phyloP scores from a whole-genome alignment of 441 rosid genomes.

The Gossypium davidsonii region DNA sequence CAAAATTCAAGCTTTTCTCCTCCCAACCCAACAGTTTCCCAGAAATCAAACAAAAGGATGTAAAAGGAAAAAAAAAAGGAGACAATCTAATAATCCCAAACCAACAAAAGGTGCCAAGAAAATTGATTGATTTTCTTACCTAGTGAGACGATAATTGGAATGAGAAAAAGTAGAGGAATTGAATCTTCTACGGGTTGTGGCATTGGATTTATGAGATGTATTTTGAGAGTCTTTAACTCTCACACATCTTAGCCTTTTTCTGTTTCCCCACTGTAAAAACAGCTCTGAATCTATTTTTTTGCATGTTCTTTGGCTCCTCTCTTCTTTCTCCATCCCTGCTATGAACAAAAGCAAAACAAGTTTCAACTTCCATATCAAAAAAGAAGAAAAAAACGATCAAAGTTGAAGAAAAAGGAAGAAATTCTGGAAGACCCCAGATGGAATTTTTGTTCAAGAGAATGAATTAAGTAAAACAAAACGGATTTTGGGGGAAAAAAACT shows the following conservation, averaged over 20 bases:
- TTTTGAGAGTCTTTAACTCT: conserved; percentile 51
- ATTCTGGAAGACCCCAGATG: conserved; percentile 10
- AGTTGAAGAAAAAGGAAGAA: background rate
- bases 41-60: background rate
- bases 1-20: background rate
- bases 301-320: conserved; percentile 35
- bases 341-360: background rate
- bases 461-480: background rate
- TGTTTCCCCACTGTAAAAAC: conserved; percentile 64
- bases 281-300: conserved; percentile 53
- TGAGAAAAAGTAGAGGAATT: conserved; percentile 41
- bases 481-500: background rate
- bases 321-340: conserved; percentile 44
- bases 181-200: conserved; percentile 35
- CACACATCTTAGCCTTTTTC: conserved; percentile 66
- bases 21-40: background rate
- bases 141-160: conserved; percentile 43
- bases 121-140: conserved; percentile 24
- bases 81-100: background rate
- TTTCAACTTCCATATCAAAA: background rate
- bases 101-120: background rate
- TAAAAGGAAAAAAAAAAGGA: background rate
- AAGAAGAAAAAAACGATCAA: background rate
- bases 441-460: background rate
- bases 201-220: conserved; percentile 41